Conservation (phyloP, 306 rosid genomes). For the Oemleria cerasiformis region DNA sequence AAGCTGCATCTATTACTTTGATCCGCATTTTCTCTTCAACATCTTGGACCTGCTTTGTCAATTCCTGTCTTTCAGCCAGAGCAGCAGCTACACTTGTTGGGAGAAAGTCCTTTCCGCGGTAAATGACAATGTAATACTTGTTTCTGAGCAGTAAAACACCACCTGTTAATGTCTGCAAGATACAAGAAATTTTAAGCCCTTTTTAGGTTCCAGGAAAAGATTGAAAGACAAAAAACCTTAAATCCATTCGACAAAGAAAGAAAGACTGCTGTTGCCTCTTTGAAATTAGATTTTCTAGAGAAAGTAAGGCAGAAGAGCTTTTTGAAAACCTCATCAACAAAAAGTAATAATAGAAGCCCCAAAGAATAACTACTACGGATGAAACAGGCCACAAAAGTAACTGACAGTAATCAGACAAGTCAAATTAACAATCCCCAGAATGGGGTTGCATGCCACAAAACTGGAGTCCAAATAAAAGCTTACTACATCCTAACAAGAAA, state of each 20-base stretch:
- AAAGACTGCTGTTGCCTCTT: neutral
- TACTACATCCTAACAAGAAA: too few relatives aligned
- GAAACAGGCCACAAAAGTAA: too few relatives aligned
- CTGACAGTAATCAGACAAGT: too few relatives aligned
- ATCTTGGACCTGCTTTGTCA: conserved; percentile 70
- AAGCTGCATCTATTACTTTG: conserved; percentile 38
- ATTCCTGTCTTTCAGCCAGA: conserved; percentile 75
- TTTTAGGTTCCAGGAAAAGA: neutral
- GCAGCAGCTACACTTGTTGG: conserved; percentile 76
- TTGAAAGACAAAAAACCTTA: neutral
- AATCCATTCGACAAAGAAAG: neutral
- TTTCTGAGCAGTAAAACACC: conserved; percentile 88
- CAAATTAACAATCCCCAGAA: too few relatives aligned
- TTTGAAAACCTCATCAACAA: neutral
- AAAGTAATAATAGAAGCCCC: neutral
- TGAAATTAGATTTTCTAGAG: neutral
- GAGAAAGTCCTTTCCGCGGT: conserved; percentile 90
- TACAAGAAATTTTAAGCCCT: conserved; percentile 21
- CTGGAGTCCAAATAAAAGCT: too few relatives aligned
- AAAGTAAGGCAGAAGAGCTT: neutral
- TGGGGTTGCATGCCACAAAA: too few relatives aligned
- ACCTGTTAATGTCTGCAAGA: conserved; percentile 78
- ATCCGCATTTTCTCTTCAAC: conserved; percentile 62
- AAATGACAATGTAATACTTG: conserved; percentile 82
- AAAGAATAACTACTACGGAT: too few relatives aligned